Conservation (phyloP, 2,329 filamentous ascomycete species). For the Teratosphaeriaceae sp. region DNA sequence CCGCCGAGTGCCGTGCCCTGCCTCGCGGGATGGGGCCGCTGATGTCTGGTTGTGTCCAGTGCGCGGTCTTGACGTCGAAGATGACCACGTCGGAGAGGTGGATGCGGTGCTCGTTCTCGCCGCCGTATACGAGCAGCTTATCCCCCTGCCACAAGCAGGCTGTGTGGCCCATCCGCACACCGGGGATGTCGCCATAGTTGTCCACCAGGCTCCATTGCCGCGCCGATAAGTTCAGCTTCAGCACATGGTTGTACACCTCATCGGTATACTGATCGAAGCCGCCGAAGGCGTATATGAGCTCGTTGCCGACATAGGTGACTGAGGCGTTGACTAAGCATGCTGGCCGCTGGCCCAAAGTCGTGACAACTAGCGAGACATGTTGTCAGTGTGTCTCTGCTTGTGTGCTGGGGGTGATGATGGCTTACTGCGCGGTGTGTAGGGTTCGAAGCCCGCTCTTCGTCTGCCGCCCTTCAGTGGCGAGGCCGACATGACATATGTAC, state of each 20-base stretch:
- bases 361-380: constrained; percentile 54
- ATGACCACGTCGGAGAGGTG: constrained; percentile 95
- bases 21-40: constrained; percentile 81
- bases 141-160: constrained; percentile 89
- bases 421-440: constrained; percentile 39
- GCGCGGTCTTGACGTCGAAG: constrained; percentile 87
- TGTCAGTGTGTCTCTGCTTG: constrained; percentile 33
- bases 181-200: constrained; percentile 97
- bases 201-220: constrained; percentile 94
- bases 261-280: constrained; percentile 99
- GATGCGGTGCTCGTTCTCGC: constrained; percentile 94
- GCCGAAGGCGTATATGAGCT: constrained; percentile 96
- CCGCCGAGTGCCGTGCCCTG: constrained; percentile 84
- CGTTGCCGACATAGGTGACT: constrained; percentile 96
- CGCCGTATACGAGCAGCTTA: constrained; percentile 94
- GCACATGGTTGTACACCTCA: constrained; percentile 96
- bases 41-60: constrained; percentile 90
- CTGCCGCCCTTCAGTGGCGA: constrained; percentile 63
- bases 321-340: constrained; percentile 97
- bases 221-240: constrained; percentile 77
- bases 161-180: constrained; percentile 97
- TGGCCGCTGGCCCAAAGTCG: constrained; percentile 57
- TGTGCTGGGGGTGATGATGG: too few relatives aligned
- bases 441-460: constrained; percentile 64
- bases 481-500: constrained; percentile 87